Evolutionary conservation across 129 eudicot genomes (phyloP).

Genomic region (Pulicaria dysenterica): DNA sequence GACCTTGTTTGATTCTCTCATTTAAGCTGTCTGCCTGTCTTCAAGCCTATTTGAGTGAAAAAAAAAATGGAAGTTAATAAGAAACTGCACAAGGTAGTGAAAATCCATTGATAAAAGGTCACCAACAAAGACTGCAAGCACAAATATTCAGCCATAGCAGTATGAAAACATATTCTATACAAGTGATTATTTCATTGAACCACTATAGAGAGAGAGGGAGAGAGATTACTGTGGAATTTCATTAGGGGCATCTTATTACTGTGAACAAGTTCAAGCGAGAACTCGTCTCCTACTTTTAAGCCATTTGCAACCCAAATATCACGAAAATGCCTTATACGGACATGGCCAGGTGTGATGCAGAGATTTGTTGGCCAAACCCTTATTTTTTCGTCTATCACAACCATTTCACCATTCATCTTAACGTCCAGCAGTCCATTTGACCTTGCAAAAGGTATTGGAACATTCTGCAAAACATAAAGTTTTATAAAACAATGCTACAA

Average conservation of each 20-base stretch:
- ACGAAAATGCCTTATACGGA: not conserved
- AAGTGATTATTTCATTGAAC: not conserved
- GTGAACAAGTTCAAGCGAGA: constrained; percentile 32
- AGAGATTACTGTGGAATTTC: constrained; percentile 5
- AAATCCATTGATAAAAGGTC: no score
- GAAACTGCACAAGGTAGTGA: no score
- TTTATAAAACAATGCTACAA: not conserved
- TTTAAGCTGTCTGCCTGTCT: no score
- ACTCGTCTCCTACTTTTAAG: constrained; percentile 33
- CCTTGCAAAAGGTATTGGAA: constrained; percentile 32
- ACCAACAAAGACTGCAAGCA: no score
- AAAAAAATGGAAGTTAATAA: no score
- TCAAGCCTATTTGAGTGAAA: no score
- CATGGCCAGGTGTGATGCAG: not conserved
- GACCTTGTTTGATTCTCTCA: no score
- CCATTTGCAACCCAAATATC: constrained; percentile 24
- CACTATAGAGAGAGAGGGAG: no score
- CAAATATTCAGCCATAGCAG: no score
- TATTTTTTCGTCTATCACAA: constrained; percentile 28
- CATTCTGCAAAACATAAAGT: constrained; percentile 20
- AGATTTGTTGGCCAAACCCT: constrained; percentile 32
- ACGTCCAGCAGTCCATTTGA: constrained; percentile 5
- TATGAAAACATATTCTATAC: not conserved
- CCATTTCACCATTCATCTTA: constrained; percentile 25
- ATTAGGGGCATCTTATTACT: constrained; percentile 19